A percentile compares a stretch with the other conserved stretches of the same genome.
These are phyloP conservation scores for Paragyromitra xinjiangensis DNA, from an alignment of 495 filamentous ascomycete species.

Conservation along the genomic window DNA sequence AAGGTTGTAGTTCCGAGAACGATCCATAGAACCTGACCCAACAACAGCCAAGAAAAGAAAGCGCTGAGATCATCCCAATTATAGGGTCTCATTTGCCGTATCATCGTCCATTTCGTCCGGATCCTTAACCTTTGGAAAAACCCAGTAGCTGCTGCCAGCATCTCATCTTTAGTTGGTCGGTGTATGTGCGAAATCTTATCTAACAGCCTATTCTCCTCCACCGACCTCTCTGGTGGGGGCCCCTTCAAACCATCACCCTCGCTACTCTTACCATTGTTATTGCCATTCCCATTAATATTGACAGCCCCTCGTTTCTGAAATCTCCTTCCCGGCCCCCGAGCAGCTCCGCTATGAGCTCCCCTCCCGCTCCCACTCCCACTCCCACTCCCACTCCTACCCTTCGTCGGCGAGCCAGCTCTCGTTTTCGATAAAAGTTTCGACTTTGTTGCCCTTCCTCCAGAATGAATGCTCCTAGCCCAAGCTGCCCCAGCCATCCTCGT, in stretches of 20 bases:
- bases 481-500: constrained; percentile 39
- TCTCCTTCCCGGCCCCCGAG: constrained; percentile 24
- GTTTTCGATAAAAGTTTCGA: constrained; percentile 43
- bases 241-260: constrained; percentile 9
- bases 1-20: constrained; percentile 96
- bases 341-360: constrained; percentile 38
- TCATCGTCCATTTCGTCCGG: constrained; percentile 97
- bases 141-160: constrained; percentile 87
- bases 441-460: constrained; percentile 31
- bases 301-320: constrained; percentile 3
- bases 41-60: constrained; percentile 91
- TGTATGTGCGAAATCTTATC: constrained; percentile 62
- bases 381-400: constrained; percentile 25
- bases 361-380: constrained; percentile 36
- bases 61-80: constrained; percentile 94
- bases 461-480: constrained; percentile 48
- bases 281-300: constrained; percentile 33
- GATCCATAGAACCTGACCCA: constrained; percentile 94
- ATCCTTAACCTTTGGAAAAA: constrained; percentile 93
- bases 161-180: constrained; percentile 90
- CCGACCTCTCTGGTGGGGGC: constrained; percentile 15
- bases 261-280: neutral
- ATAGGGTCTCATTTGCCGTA: constrained; percentile 92
- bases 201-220: constrained; percentile 44
- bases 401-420: constrained; percentile 5